These are phyloP conservation scores for Stephania cephalantha DNA, from an alignment of 164 flowering plant genomes.

Conservation along the genomic window DNA sequence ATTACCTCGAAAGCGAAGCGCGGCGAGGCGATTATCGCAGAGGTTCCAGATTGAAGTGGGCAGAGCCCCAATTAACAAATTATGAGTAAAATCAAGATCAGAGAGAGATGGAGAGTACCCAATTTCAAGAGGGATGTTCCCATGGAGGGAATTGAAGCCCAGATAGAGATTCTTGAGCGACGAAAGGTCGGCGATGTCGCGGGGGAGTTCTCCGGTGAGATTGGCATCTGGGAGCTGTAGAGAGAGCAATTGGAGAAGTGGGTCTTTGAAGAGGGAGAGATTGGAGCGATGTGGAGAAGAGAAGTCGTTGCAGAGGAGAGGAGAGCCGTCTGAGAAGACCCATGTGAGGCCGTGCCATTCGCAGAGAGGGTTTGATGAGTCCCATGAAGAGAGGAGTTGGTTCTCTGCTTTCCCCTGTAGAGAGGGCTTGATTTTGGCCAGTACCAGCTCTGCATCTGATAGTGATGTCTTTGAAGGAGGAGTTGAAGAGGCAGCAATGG, in stretches of 20 bases:
- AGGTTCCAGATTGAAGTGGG: constrained; percentile 94
- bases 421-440: constrained; percentile 62
- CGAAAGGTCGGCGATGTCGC: constrained; percentile 74
- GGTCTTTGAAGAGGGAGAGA: constrained; percentile 47
- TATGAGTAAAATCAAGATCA: constrained; percentile 63
- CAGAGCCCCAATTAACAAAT: constrained; percentile 51
- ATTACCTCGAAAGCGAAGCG: constrained; percentile 62
- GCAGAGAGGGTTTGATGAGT: constrained; percentile 69
- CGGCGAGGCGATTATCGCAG: constrained; percentile 55
- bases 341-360: constrained; percentile 91
- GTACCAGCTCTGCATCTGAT: constrained; percentile 61
- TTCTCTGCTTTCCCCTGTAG: constrained; percentile 58
- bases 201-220: constrained; percentile 70
- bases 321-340: constrained; percentile 61
- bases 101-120: constrained; percentile 74
- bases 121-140: constrained; percentile 80
- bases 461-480: constrained; percentile 26
- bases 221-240: constrained; percentile 84
- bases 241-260: constrained; percentile 64
- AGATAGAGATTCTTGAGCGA: constrained; percentile 64
- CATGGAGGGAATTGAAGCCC: constrained; percentile 56
- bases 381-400: constrained; percentile 74
- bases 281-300: constrained; percentile 52
- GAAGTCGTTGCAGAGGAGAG: constrained; percentile 42
- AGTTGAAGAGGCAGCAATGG: constrained; percentile 3